Evolutionary conservation across 2,329 filamentous ascomycete species (phyloP), one percentile per base, ranked within the genome.

Genomic region (Scolecobasidium constrictum): DNA sequence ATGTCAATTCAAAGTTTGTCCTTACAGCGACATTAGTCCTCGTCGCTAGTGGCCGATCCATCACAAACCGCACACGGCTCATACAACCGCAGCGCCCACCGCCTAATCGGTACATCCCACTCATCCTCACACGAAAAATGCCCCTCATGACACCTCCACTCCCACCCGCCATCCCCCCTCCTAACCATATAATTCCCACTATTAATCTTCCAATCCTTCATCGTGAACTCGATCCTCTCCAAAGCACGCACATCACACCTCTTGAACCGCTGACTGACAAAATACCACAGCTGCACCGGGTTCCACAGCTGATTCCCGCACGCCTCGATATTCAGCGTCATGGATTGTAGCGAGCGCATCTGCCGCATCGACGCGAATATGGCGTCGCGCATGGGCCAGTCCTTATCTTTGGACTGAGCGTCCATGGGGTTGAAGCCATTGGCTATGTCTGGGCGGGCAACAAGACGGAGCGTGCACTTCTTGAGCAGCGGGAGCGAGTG

Each of bases 221-320:
- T 15, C 18, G 18, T 37, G 17, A 46, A 46, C 4, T 37, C 26
- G n/a, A 46, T 46, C 28, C 26, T 17, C 6, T 38, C 22, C n/a
- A 46, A 46, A 13, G 31, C 34, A 9, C 19, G 26, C n/a, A 39
- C 35, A 5, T 19, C 26, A 21, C 23, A 23, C 20, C 26, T 26
- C 42, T 44, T 46, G 28, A 46, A 46, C 15, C 20, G 22, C 18
- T 45, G 35, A 12, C 26, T 22, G 15, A 40, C 38, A 20, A 38
- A 44, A 22, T 44, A 28, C 44, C 44, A 46, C 4, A 46, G 35
- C 44, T 40, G 44, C 9, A 46, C 18, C 16, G 44, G 44, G 44
- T 46, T 46, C 44, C 44, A 46, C 21, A 46, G 40, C 35, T 44
- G 40, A 26, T 46, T 46, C 16, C 44, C 44, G 18, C 19, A 15